Evolutionary conservation across 345 rosid genomes (phyloP), one percentile per base, ranked within the genome.

Genomic region (Brassica nigra): DNA sequence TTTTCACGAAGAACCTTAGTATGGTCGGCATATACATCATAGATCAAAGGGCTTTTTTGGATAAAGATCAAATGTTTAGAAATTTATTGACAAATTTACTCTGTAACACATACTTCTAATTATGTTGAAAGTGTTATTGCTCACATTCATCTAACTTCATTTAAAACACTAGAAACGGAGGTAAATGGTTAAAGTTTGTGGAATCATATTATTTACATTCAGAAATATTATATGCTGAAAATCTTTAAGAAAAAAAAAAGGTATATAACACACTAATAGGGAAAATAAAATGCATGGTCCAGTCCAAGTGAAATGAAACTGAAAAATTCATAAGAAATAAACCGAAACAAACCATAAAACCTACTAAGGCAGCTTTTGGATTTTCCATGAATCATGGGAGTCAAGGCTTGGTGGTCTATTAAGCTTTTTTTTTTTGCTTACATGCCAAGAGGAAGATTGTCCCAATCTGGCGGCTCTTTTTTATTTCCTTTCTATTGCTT

Each of bases 381-480:
- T 4, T 70, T 10, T 75, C 76, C 72, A 71, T 63, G 66, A 29
- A 66, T 16, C 71, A 80, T 79, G 82, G 70, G 78, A 69, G 66
- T 69, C 71, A 6, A 62, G 57, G 14, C 16, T 12, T 52, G 20
- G 54, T 66, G 39, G 55, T 73, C 69, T 63, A 55, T 68, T 6
- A 37, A 80, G 64, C 37, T 65, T 68, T 42, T 11, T 12, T 12
- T 47, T 16, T 16, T 80, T 54, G 76, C 83, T 76, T 70, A 31
- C 65, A 70, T 70, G 76, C 54, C 76, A 76, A 80, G 83, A 76
- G 76, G 64, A 64, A 70, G 67, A 57, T 52, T 14, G 42, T 63
- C 71, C n/a, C 23, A 70, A 55, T 75, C 75, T 39, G 62, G 1
- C 23, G 12, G 34, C 70, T 36, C 18, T 61, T 67, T 23, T 15